phyloP scores from a whole-genome alignment of 1,139 yeast genomes.

The Meyerozyma sp. region DNA sequence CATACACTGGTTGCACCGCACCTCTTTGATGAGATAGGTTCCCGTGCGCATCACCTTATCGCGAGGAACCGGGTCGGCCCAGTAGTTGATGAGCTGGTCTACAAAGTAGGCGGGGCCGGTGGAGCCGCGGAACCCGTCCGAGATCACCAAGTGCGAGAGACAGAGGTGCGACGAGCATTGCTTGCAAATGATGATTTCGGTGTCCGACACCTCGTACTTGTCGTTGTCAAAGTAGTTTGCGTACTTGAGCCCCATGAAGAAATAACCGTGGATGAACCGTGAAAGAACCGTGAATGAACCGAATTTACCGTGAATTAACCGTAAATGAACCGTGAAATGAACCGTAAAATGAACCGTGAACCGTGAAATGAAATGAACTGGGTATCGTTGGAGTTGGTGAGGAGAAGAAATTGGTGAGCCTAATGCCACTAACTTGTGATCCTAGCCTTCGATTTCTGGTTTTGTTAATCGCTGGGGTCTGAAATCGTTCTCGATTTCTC shows the following conservation, averaged over 20 bases:
- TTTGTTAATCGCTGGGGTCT: too few relatives aligned
- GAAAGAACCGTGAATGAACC: background rate
- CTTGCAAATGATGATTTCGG: constrained; percentile 44
- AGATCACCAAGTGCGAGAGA: constrained; percentile 37
- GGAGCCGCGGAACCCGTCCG: constrained; percentile 47
- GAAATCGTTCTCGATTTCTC: too few relatives aligned
- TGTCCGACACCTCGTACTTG: constrained; percentile 25
- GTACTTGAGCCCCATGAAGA: constrained; percentile 10
- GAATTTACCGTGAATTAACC: too few relatives aligned
- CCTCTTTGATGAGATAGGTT: constrained; percentile 55
- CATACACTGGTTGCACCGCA: constrained; percentile 63
- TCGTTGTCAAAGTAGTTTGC: constrained; percentile 11
- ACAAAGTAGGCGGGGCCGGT: constrained; percentile 52
- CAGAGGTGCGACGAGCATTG: constrained; percentile 53
- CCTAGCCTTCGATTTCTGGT: too few relatives aligned
- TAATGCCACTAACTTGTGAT: too few relatives aligned
- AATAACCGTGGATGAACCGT: background rate
- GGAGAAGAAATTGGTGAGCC: too few relatives aligned
- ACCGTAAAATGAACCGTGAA: background rate
- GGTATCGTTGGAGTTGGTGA: background rate
- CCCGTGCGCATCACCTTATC: constrained; percentile 66
- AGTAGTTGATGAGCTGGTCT: constrained; percentile 41
- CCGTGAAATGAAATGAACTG: background rate
- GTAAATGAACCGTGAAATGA: background rate
- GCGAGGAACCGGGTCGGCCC: constrained; percentile 23